Evolutionary conservation across 305 asterid genomes (phyloP).

Genomic region (Andrographis paniculata): DNA sequence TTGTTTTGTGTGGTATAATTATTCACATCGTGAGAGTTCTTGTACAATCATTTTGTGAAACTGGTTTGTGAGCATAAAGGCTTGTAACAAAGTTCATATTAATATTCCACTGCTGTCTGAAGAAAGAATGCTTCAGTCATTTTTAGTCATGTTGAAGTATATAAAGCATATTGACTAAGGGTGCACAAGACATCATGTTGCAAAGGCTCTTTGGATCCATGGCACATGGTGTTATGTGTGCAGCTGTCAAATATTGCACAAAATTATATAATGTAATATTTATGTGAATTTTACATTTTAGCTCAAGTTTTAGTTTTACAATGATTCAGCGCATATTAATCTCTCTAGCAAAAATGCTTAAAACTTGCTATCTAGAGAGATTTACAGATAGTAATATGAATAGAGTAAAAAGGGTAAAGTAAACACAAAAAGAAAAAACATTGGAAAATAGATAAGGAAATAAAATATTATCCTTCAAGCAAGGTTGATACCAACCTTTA

Average conservation of each 20-base stretch:
- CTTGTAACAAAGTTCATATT: slow-evolving; percentile 10
- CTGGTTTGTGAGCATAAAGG: neutral
- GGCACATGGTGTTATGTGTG: neutral
- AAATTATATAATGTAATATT: neutral
- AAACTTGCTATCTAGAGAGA: no score
- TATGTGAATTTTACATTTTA: no score
- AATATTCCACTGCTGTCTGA: slow-evolving; percentile 10
- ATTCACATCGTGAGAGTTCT: slow-evolving; percentile 2
- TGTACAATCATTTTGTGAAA: slow-evolving; percentile 9
- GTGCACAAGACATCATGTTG: neutral
- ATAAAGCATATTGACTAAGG: no score
- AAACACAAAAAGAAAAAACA: no score
- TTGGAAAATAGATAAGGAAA: no score
- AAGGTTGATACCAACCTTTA: no score
- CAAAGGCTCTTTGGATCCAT: neutral
- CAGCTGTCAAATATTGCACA: neutral
- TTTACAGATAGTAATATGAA: no score
- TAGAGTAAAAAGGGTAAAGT: no score
- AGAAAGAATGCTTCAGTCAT: slow-evolving; percentile 4
- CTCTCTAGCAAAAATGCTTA: no score
- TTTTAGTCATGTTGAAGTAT: neutral
- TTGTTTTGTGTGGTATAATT: neutral
- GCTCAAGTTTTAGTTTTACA: no score
- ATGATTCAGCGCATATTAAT: no score
- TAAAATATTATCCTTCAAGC: no score